Conservation (phyloP, 1,139 yeast species). For the Hyphopichia fennica region DNA sequence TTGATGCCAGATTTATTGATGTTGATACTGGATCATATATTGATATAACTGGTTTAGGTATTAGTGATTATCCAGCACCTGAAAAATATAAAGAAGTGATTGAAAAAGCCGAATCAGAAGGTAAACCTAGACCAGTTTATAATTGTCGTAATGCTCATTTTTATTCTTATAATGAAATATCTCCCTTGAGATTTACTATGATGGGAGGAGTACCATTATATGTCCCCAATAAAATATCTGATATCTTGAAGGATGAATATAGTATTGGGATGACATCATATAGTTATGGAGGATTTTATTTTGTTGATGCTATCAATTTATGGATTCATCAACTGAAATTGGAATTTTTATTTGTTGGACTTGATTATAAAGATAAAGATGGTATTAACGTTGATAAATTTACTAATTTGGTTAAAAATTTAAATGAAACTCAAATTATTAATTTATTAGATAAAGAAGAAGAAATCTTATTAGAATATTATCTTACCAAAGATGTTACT, state of each 20-base stretch:
- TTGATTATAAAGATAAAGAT: conserved; percentile 8
- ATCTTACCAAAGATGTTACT: conserved; percentile 28
- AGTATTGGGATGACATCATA: conserved; percentile 22
- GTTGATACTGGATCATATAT: conserved; percentile 41
- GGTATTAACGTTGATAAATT: conserved; percentile 17
- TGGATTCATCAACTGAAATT: conserved; percentile 26
- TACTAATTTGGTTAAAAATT: conserved; percentile 17
- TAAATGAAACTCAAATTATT: conserved; percentile 18
- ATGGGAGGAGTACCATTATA: conserved; percentile 34
- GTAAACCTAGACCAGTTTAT: conserved; percentile 21
- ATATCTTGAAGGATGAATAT: conserved; percentile 29
- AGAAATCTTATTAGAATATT: conserved; percentile 30
- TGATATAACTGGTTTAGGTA: conserved; percentile 39
- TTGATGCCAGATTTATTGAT: conserved; percentile 43
- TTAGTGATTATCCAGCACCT: conserved; percentile 21
- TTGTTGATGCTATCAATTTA: conserved; percentile 22
- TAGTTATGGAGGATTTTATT: conserved; percentile 19
- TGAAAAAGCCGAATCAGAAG: conserved; percentile 10
- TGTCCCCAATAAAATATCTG: conserved; percentile 26
- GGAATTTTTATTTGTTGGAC: conserved; percentile 15
- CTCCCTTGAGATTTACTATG: conserved; percentile 32
- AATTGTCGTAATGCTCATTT: conserved; percentile 35
- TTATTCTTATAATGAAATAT: conserved; percentile 32
- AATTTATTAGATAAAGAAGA: conserved; percentile 23
- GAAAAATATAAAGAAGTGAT: conserved; percentile 10